A percentile compares a stretch with the other conserved stretches of the same genome.
phyloP scores from a whole-genome alignment of 768 basidiomycete genomes.

The Lepiota brunneoincarnata region DNA sequence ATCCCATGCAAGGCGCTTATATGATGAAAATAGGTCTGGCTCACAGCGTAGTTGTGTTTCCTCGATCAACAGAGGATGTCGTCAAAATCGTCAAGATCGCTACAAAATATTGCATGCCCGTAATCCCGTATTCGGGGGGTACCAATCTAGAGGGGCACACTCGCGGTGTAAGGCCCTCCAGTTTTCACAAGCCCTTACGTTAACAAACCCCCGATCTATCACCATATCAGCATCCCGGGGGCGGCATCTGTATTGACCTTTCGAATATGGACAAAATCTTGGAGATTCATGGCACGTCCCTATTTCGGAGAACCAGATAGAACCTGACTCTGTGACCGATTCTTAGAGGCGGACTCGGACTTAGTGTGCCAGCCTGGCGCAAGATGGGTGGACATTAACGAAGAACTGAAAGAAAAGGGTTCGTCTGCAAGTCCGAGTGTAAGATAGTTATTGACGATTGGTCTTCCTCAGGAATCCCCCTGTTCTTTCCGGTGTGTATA shows the following conservation, averaged over 20 bases:
- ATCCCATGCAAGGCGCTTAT: neutral
- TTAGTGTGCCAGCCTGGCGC: conserved; percentile 73
- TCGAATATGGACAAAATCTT: conserved; percentile 78
- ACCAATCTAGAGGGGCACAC: conserved; percentile 82
- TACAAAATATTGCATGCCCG: conserved; percentile 69
- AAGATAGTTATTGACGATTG: neutral
- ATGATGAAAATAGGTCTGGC: conserved; percentile 28
- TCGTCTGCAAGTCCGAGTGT: neutral
- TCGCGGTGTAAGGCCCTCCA: conserved; percentile 45
- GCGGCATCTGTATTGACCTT: conserved; percentile 81
- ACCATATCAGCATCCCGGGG: conserved; percentile 31
- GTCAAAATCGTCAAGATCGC: conserved; percentile 76
- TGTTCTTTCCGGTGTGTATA: conserved; percentile 78
- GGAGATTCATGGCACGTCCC: conserved; percentile 59
- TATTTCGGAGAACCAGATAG: neutral
- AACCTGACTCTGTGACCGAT: neutral
- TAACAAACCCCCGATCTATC: neutral
- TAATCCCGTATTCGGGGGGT: conserved; percentile 78
- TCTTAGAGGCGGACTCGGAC: conserved; percentile 64
- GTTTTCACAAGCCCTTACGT: neutral
- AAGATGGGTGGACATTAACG: conserved; percentile 72
- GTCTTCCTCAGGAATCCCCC: conserved; percentile 53
- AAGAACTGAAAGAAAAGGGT: conserved; percentile 62
- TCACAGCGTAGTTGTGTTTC: conserved; percentile 66
- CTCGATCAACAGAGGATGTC: conserved; percentile 77